Evolutionary conservation across 805 yeast genomes (phyloP).

Genomic region (Barnettozyma californica): DNA sequence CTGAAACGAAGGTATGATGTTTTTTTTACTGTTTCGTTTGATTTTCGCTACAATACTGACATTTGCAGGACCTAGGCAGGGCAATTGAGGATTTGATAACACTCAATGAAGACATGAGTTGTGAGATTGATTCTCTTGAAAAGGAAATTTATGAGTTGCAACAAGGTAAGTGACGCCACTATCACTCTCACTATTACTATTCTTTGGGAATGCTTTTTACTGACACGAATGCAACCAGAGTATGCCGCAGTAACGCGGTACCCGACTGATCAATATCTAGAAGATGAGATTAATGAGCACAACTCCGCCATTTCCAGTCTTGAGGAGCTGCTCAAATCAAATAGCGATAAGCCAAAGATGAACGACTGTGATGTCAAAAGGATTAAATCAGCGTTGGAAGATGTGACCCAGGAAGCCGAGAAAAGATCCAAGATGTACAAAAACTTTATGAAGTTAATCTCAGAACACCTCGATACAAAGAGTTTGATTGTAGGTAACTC

Average conservation of each 20-base stretch:
- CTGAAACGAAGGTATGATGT: constrained; percentile 12
- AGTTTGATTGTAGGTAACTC: constrained; percentile 8
- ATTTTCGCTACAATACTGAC: not conserved
- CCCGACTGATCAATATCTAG: constrained; percentile 14
- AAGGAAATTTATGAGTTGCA: constrained; percentile 1
- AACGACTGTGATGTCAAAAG: constrained; percentile 8
- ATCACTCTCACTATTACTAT: too few relatives aligned
- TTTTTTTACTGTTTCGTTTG: too few relatives aligned
- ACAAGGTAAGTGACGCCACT: constrained; percentile 6
- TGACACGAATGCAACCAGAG: not conserved
- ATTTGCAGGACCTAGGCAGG: not conserved
- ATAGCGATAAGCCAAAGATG: constrained; percentile 5
- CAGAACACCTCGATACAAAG: constrained; percentile 19
- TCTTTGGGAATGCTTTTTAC: not conserved
- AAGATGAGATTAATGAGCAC: constrained; percentile 1
- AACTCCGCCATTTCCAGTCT: constrained; percentile 1
- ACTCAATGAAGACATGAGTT: not conserved
- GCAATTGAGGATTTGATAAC: not conserved
- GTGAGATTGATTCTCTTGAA: not conserved
- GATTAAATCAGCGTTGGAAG: constrained; percentile 1
- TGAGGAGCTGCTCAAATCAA: constrained; percentile 3
- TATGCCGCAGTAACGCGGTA: constrained; percentile 8
- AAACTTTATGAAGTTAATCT: constrained; percentile 13
- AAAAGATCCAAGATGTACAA: constrained; percentile 17
- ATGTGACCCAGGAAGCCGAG: constrained; percentile 12